Conservation (phyloP, 169 alveolate species). For the Amoebophrya sp. region DNA sequence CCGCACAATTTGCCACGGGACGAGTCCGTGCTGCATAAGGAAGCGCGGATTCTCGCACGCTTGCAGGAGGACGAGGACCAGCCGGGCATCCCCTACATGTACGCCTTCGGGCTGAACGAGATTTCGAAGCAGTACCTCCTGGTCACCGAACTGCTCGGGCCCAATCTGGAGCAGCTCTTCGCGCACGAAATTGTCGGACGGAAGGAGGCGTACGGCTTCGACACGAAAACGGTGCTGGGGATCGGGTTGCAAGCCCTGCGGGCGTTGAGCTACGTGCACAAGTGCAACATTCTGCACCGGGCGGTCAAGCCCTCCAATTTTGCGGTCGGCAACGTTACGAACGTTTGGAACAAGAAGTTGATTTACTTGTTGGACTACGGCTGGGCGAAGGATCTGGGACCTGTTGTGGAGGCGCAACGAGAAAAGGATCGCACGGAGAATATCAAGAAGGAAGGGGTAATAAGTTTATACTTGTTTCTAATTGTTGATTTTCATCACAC, state of each 20-base stretch:
- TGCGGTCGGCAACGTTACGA: not conserved
- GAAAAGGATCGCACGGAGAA: not conserved
- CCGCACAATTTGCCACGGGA: not conserved
- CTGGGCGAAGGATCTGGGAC: not conserved
- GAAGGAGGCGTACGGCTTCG: not conserved
- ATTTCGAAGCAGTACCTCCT: not conserved
- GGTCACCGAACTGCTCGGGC: not conserved
- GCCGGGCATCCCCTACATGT: conserved; percentile 2
- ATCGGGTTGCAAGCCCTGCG: not conserved
- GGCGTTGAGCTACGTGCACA: not conserved
- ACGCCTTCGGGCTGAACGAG: not conserved
- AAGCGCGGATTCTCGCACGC: not conserved
- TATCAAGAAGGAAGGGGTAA: not conserved
- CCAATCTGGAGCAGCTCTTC: not conserved
- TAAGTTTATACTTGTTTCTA: too few relatives aligned
- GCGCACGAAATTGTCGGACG: not conserved
- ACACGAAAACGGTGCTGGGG: not conserved
- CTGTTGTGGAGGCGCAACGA: not conserved
- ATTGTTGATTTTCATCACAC: too few relatives aligned
- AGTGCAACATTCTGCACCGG: conserved; percentile 3
- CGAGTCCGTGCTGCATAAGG: not conserved
- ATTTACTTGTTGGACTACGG: conserved; percentile 8
- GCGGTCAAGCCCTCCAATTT: not conserved
- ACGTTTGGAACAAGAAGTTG: not conserved
- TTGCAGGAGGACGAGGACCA: conserved; percentile 21